A percentile compares a stretch with the other conserved stretches of the same genome.
Conservation (phyloP, 164 flowering plant genomes). For the Chimonanthus salicifolius region DNA sequence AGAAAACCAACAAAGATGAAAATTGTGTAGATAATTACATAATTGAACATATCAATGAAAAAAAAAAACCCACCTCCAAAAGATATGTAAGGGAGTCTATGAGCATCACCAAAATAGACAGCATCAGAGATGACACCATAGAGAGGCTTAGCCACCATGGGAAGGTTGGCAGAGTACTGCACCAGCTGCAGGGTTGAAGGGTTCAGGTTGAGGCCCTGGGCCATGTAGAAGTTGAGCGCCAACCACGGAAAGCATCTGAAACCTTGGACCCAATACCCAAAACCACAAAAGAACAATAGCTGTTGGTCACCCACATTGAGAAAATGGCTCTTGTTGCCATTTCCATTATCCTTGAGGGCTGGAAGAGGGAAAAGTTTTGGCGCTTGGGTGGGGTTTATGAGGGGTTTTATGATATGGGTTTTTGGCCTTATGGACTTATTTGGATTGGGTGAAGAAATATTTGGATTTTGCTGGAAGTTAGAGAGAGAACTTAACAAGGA, state of each 20-base stretch:
- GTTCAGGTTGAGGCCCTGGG: conserved; percentile 44
- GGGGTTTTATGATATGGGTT: conserved; percentile 17
- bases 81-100: conserved; percentile 76
- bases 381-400: conserved; percentile 14
- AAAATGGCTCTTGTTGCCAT: conserved; percentile 16
- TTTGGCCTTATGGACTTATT: conserved; percentile 17
- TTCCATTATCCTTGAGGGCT: conserved; percentile 6
- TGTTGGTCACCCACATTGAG: conserved; percentile 27
- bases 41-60: background rate
- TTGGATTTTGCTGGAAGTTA: conserved; percentile 19
- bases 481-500: conserved; percentile 5
- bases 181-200: conserved; percentile 84
- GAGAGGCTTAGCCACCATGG: conserved; percentile 93
- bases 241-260: conserved; percentile 95
- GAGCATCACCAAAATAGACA: conserved; percentile 69
- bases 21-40: too few relatives aligned
- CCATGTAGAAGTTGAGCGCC: conserved; percentile 79
- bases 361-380: conserved; percentile 6
- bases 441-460: conserved; percentile 12
- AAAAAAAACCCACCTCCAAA: conserved; percentile 62
- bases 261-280: conserved; percentile 94
- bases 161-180: conserved; percentile 63
- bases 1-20: too few relatives aligned
- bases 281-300: conserved; percentile 64
- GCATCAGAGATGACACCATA: conserved; percentile 90